Base-by-base conservation (phyloP, 2,329 filamentous ascomycete species). In the Cercospora beticola region DNA sequence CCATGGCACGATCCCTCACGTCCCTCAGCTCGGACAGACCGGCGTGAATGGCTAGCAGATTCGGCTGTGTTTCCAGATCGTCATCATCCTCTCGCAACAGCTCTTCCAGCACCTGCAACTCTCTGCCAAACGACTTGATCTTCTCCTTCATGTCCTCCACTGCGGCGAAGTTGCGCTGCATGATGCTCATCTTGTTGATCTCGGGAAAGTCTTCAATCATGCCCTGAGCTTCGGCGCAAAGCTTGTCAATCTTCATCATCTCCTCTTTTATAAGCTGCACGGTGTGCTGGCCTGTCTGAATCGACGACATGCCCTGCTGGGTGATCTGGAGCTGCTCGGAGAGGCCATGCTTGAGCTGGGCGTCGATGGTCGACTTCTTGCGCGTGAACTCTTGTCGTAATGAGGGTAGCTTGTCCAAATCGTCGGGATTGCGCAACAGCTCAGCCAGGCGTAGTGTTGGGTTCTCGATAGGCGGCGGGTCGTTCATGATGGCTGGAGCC, bases 181-280 rank as follows among this genome's bases (percentile, higher is more conserved):
- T 95, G 81, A 97, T 92, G 65, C 94, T 94, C 65, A 96, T 92
- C 70, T 92, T 84, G 79, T 96, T 95, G 84, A 97, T 95, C 78
- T 93, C 92, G 40, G 91, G 90, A 81, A 99, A 98, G 83, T 99
- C 95, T 77, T 92, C 90, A 77, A 99, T 97, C 89, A 97, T 97
- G 79, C 92, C 93, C 83, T 98, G 94, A 65, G 94, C 94, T 82
- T 99, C 96, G 71, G 94, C 93, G 83, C 95, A 99, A 72, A 99
- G 88, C 82, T 92, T 93, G 83, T 99, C 95, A 76, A 99, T 98
- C 82, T 94, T 96, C 85, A 96, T 93, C 88, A 99, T 95, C 83
- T 99, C 95, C 74, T 98, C 94, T 81, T 97, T 97, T 82, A 97
- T 97, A 75, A 91, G 88, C 78, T 92, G 91, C 40, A 99, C 92